These are phyloP conservation scores for Ophiocordyceps camponoti-saundersi DNA, from an alignment of 2,329 filamentous ascomycete species.

Conservation along the genomic window DNA sequence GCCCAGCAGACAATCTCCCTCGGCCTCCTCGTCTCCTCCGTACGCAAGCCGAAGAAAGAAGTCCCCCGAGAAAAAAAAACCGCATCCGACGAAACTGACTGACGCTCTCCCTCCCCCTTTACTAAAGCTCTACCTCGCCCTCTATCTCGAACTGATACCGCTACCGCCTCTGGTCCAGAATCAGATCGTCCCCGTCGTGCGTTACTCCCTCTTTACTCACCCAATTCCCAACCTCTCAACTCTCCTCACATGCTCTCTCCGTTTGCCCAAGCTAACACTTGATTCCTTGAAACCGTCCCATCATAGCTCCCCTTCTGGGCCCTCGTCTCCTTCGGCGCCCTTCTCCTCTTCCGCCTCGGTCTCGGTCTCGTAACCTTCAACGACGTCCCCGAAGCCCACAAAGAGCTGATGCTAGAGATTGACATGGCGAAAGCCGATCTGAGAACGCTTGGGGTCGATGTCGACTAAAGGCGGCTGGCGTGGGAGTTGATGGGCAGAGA, in stretches of 20 bases:
- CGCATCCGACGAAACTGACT: slow-evolving; percentile 5
- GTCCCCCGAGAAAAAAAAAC: too few species aligned
- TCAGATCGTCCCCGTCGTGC: slow-evolving; percentile 77
- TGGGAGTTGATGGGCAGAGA: neutral
- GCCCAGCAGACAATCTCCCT: slow-evolving; percentile 85
- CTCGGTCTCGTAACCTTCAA: slow-evolving; percentile 92
- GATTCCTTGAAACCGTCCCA: neutral
- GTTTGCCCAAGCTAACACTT: too few species aligned
- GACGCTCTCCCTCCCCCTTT: neutral
- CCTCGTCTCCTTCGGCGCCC: slow-evolving; percentile 78
- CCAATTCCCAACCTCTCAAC: neutral
- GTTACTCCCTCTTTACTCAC: neutral
- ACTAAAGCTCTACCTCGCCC: slow-evolving; percentile 66
- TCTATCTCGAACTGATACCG: slow-evolving; percentile 70
- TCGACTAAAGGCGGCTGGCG: slow-evolving; percentile 40
- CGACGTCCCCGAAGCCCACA: slow-evolving; percentile 80
- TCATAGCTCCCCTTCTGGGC: slow-evolving; percentile 79
- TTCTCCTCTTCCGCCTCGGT: slow-evolving; percentile 81
- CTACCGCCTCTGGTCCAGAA: slow-evolving; percentile 62
- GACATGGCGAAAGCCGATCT: slow-evolving; percentile 59
- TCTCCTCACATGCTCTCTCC: too few species aligned
- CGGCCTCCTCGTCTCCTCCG: slow-evolving; percentile 72
- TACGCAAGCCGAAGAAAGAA: slow-evolving; percentile 27
- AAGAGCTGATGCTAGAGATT: slow-evolving; percentile 77
- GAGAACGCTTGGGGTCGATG: slow-evolving; percentile 56